These are phyloP conservation scores for Telfairia occidentalis DNA, from an alignment of 331 rosid genomes.

Conservation along the genomic window DNA sequence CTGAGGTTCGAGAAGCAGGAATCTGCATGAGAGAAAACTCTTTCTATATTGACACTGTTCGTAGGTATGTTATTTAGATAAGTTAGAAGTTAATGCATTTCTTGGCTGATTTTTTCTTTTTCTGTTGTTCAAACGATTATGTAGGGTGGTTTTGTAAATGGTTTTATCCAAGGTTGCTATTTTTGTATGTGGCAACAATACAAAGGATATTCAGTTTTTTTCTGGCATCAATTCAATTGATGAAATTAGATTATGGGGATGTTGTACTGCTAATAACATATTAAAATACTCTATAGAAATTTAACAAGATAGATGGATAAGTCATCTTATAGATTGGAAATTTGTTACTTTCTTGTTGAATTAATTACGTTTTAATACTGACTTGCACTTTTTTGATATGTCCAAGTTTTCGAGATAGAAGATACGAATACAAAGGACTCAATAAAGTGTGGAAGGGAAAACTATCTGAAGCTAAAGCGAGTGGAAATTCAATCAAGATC, in stretches of 20 bases:
- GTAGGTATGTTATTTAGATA: conserved; percentile 54
- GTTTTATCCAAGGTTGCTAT: not conserved
- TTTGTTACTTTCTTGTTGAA: conserved; percentile 15
- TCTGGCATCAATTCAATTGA: not conserved
- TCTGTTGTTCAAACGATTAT: not conserved
- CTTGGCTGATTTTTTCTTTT: not conserved
- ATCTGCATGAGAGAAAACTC: conserved; percentile 99
- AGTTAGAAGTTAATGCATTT: not conserved
- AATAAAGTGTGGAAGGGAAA: conserved; percentile 97
- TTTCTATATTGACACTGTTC: conserved; percentile 94
- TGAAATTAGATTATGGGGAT: not conserved
- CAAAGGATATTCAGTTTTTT: not conserved
- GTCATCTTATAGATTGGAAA: not conserved
- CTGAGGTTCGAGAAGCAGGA: conserved; percentile 91
- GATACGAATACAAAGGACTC: conserved; percentile 94
- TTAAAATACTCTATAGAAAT: not conserved
- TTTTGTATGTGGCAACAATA: not conserved
- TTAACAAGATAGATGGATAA: not conserved
- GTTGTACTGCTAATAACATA: not conserved
- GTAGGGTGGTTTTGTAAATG: not conserved
- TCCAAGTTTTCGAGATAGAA: conserved; percentile 91
- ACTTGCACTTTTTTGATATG: conserved; percentile 17
- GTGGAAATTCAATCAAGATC: conserved; percentile 75
- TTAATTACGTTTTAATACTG: conserved; percentile 11
- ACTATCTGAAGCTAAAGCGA: conserved; percentile 77